phyloP scores from a whole-genome alignment of 768 basidiomycete species.

The Tricholoma furcatifolium region DNA sequence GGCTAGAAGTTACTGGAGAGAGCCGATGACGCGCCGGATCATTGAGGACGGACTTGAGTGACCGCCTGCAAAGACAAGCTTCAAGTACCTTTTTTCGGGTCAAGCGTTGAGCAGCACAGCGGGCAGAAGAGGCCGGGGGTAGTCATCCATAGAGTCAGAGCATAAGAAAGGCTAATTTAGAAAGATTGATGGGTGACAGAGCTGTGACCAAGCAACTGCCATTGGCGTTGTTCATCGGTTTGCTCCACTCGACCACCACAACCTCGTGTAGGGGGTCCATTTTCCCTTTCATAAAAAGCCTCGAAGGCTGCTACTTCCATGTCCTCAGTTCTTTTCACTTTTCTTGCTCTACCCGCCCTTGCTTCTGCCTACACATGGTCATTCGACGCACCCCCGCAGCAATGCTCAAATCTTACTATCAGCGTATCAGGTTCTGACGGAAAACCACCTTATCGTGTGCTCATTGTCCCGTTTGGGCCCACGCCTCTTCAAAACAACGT shows the following conservation, averaged over 20 bases:
- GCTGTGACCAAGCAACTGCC: background rate
- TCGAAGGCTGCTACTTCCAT: conserved; percentile 13
- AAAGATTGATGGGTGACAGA: background rate
- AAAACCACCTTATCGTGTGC: conserved; percentile 62
- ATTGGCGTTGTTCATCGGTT: too few relatives aligned
- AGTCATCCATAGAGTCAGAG: too few relatives aligned
- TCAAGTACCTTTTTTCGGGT: too few relatives aligned
- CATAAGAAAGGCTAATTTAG: too few relatives aligned
- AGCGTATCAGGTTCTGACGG: conserved; percentile 55
- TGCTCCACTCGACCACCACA: conserved; percentile 5
- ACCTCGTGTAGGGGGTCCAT: background rate
- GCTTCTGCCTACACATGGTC: conserved; percentile 44
- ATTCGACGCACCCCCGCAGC: conserved; percentile 48
- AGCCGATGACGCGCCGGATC: too few relatives aligned
- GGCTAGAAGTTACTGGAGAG: too few relatives aligned
- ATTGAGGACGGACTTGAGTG: too few relatives aligned
- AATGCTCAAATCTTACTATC: conserved; percentile 66
- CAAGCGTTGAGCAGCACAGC: too few relatives aligned
- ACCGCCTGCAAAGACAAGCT: too few relatives aligned
- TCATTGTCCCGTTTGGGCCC: conserved; percentile 68
- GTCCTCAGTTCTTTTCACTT: conserved; percentile 17
- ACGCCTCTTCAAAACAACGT: conserved; percentile 57
- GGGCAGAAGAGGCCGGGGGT: too few relatives aligned
- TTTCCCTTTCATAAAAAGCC: background rate
- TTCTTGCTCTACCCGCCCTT: conserved; percentile 27